Base-by-base conservation (phyloP, 2,329 filamentous ascomycete genomes). In the Epichloe hybrida region DNA sequence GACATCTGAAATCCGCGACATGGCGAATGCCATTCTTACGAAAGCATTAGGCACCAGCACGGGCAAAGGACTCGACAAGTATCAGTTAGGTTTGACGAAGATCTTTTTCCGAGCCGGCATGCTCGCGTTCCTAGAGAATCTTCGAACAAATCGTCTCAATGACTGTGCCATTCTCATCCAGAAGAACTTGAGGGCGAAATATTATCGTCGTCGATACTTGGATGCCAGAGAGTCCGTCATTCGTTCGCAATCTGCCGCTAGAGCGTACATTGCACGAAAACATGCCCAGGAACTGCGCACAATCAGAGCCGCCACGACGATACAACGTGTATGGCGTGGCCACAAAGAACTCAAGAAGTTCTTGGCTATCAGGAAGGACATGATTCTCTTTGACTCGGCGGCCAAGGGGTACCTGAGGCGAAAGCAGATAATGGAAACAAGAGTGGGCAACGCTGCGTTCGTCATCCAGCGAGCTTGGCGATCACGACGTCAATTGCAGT, bases 31-130 rank as follows among this genome's bases (percentile, higher is more conserved):
- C 20, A 98, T 98, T 61, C 70, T 98, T 56, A 83, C 80, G 53
- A 93, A 90, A 69, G 93, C 90, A 1, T 76, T 98, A 34, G 91
- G 88, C 51, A 82, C 86, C 54, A 82, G 81, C 58, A 87, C 77
- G 42, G 81, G 80, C 53, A 80, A 84, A 59, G 84, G 84, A 46
- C 70, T 83, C 50, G 93, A 97, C 72, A 98, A 95, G 70, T 98
- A 97, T 65, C 93, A 98, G 70, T 80, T 98, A 56, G 93, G 93
- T 71, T 75, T 97, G 57, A 97, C 91, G 49, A 98, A 98, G 73
- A 96, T 98, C 64, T 98, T 98, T 73, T 98, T 98, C 81, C 86
- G 93, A 54, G 93, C 93, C 51, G 93, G 93, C 68, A 98, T 98
- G 93, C 83, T 98, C 60, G 93, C 93, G 6, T 96, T 96, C 72